phyloP scores from a whole-genome alignment of 1,284 basidiomycete genomes.

The Ceratorhiza oryzae-sativae region DNA sequence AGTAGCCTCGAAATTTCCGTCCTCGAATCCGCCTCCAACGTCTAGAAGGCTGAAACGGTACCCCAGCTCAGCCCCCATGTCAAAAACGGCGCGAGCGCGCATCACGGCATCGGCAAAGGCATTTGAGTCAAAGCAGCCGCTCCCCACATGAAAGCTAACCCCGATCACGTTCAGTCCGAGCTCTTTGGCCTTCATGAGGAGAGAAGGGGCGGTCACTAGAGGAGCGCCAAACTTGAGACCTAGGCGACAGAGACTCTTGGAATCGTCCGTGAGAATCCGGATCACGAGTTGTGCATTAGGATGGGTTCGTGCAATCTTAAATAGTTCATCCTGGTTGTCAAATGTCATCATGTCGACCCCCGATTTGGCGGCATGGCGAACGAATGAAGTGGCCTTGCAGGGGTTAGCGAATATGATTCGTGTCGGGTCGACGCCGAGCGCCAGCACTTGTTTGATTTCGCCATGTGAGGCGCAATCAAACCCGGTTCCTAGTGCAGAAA shows the following conservation, averaged over 20 bases:
- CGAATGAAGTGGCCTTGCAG: slow-evolving; percentile 95
- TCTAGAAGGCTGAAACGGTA: slow-evolving; percentile 88
- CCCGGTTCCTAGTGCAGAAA: slow-evolving; percentile 87
- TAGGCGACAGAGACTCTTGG: slow-evolving; percentile 90
- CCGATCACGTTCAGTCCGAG: slow-evolving; percentile 89
- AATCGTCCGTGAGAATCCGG: slow-evolving; percentile 97
- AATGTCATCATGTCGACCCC: slow-evolving; percentile 96
- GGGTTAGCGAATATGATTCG: slow-evolving; percentile 99
- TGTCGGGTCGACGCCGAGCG: slow-evolving; percentile 72
- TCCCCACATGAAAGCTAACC: slow-evolving; percentile 98
- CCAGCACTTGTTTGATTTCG: slow-evolving; percentile 87
- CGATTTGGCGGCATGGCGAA: slow-evolving; percentile 80
- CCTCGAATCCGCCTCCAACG: slow-evolving; percentile 96
- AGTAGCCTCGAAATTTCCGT: slow-evolving; percentile 84
- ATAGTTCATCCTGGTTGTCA: slow-evolving; percentile 97
- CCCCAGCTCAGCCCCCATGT: slow-evolving; percentile 84
- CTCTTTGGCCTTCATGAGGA: slow-evolving; percentile 82
- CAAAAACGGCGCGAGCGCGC: slow-evolving; percentile 85
- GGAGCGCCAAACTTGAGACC: slow-evolving; percentile 98
- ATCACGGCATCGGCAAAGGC: slow-evolving; percentile 90
- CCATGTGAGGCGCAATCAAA: slow-evolving; percentile 99
- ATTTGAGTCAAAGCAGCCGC: slow-evolving; percentile 91
- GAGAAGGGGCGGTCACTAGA: slow-evolving; percentile 77
- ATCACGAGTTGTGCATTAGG: slow-evolving; percentile 88
- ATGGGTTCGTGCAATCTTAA: slow-evolving; percentile 89